Percentiles rank a stretch among this genome's conserved stretches.
These are phyloP conservation scores for Trichoderma orchidacearum DNA, from an alignment of 495 filamentous ascomycete genomes.

Conservation along the genomic window DNA sequence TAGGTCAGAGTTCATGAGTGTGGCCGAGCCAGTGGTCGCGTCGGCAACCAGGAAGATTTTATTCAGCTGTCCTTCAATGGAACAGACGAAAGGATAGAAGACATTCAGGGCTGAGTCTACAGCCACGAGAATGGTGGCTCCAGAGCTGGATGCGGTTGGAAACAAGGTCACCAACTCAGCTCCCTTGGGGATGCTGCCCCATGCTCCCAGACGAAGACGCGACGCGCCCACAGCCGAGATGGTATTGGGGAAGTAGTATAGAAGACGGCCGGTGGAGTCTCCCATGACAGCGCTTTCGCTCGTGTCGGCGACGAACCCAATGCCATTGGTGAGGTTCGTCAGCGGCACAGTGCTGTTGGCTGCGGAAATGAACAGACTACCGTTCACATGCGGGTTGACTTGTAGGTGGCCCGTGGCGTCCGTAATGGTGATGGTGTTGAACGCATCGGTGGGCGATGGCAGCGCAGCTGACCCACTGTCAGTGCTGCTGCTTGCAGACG, in stretches of 20 bases:
- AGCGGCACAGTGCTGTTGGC: background rate
- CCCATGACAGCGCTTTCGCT: background rate
- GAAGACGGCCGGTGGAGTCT: background rate
- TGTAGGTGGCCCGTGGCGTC: background rate
- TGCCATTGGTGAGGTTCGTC: background rate
- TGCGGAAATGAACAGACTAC: background rate
- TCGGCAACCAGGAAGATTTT: background rate
- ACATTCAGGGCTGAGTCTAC: background rate
- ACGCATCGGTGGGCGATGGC: background rate
- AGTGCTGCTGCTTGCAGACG: background rate
- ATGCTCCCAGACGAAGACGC: background rate
- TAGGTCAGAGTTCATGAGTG: background rate
- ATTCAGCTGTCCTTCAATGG: background rate
- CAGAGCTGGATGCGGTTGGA: background rate
- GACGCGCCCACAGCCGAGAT: background rate
- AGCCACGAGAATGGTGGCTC: background rate
- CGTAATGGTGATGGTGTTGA: background rate
- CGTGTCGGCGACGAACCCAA: background rate
- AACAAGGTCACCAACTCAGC: background rate
- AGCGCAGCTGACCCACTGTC: no score
- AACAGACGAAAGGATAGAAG: background rate
- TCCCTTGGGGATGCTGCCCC: background rate
- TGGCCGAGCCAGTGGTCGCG: background rate
- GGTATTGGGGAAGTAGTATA: slow-evolving; percentile 1
- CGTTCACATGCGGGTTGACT: background rate